Base-by-base conservation (phyloP, 345 rosid genomes). In the Nasturtium officinale region DNA sequence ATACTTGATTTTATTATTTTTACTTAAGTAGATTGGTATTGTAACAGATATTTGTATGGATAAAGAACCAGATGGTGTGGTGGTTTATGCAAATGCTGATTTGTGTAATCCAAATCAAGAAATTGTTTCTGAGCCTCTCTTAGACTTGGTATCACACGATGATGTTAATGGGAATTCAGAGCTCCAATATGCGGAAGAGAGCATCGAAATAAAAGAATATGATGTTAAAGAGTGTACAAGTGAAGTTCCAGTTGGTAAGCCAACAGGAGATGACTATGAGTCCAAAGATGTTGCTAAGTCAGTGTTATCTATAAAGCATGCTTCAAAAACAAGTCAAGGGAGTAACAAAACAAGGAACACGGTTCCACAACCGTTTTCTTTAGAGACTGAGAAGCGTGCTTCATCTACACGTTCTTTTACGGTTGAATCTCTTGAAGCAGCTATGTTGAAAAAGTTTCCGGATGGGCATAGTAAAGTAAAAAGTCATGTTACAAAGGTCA, bases 381-480 rank as follows among this genome's bases (percentile, higher is more conserved):
- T 92, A 5, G 98, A 90, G 61, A 92, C 98, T 16, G 95, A 85
- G 80, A 88, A 83, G 81, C 96, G 98, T 61, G 96, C 98, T 69
- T 85, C 92, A 61, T 81, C 73, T 75, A 67, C 79, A 33, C 89
- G 92, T 48, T 86, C 81, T 46, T 69, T 78, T 77, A 78, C 57
- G 0, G 53, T 72, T 60, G 86, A 81, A 65, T 30, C 79, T 52
- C 76, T 60, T 45, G 78, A 76, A 64, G 25, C 63, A 6, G 69
- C 74, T 73, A 72, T 45, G 55, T 72, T 23, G 10, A 78, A 67
- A 61, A 45, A 30, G n/a, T 60, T 5, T 48, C 67, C 67, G 12
- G 71, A 70, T 70, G 80, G 71, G 18, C 52, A 70, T 20, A 77
- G 20, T 65, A 71, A 77, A 64, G 43, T 57, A 30, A 48, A 50